A percentile compares a stretch with the other conserved stretches of the same genome.
phyloP scores from a whole-genome alignment of 2,329 filamentous ascomycete genomes.

The Amylocarpus encephaloides region DNA sequence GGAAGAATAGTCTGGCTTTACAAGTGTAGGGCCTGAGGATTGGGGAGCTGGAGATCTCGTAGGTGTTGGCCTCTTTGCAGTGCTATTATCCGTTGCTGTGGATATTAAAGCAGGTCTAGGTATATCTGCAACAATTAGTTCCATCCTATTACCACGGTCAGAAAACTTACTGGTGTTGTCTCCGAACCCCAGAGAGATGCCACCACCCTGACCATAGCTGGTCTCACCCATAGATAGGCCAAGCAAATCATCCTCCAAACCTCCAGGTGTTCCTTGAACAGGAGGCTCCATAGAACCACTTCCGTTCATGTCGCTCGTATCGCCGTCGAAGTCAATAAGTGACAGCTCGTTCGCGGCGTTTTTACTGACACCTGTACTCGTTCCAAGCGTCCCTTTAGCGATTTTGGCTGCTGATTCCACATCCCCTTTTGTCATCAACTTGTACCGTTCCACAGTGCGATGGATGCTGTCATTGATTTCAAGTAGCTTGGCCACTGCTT shows the following conservation, averaged over 20 bases:
- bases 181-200: conserved; percentile 76
- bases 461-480: conserved; percentile 99
- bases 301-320: conserved; percentile 38
- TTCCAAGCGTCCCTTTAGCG: conserved; percentile 70
- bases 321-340: conserved; percentile 81
- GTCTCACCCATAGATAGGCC: conserved; percentile 68
- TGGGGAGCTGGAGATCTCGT: conserved; percentile 28
- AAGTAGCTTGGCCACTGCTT: conserved; percentile 89
- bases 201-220: conserved; percentile 67
- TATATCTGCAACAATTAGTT: conserved; percentile 43
- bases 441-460: conserved; percentile 90
- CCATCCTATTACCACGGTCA: not conserved
- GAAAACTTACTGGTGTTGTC: conserved; percentile 56
- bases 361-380: conserved; percentile 57
- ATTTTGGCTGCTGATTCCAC: conserved; percentile 76
- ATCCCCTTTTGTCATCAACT: conserved; percentile 92
- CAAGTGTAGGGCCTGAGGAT: conserved; percentile 9
- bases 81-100: conserved; percentile 55
- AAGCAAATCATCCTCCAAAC: conserved; percentile 83
- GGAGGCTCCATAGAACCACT: conserved; percentile 39
- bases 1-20: conserved; percentile 40
- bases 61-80: conserved; percentile 44
- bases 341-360: conserved; percentile 74
- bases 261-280: conserved; percentile 46
- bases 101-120: conserved; percentile 58